These are phyloP conservation scores for Clausena lansium DNA, from an alignment of 345 rosid species.

Conservation along the genomic window DNA sequence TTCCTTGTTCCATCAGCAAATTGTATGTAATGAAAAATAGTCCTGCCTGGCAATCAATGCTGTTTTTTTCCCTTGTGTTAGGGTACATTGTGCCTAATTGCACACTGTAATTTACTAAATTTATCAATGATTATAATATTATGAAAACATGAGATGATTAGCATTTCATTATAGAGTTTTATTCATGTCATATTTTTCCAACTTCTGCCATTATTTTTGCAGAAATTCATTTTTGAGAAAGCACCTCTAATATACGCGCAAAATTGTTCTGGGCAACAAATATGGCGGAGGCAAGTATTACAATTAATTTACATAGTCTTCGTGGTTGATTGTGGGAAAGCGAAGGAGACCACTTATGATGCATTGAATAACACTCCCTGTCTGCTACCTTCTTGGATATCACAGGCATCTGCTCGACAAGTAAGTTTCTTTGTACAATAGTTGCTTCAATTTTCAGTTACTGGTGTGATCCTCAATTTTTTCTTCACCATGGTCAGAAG, in stretches of 20 bases:
- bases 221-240: slow-evolving; percentile 86
- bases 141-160: neutral
- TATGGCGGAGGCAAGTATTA: slow-evolving; percentile 99
- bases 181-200: neutral
- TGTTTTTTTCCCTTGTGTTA: neutral
- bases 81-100: too few species aligned
- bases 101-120: neutral
- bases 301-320: slow-evolving; percentile 91
- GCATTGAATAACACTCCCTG: slow-evolving; percentile 99
- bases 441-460: neutral
- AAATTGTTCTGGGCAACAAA: slow-evolving; percentile 93
- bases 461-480: neutral
- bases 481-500: neutral
- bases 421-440: slow-evolving; percentile 37
- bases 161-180: neutral
- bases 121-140: neutral
- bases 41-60: neutral
- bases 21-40: neutral
- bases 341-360: slow-evolving; percentile 99
- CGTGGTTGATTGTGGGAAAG: slow-evolving; percentile 98
- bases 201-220: slow-evolving; percentile 30
- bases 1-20: neutral
- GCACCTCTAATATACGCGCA: slow-evolving; percentile 79
- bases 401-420: slow-evolving; percentile 92
- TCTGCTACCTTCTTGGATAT: slow-evolving; percentile 95